These are phyloP conservation scores for Sarocladiaceae sp. DNA, from an alignment of 2,329 filamentous ascomycete species.

Conservation along the genomic window DNA sequence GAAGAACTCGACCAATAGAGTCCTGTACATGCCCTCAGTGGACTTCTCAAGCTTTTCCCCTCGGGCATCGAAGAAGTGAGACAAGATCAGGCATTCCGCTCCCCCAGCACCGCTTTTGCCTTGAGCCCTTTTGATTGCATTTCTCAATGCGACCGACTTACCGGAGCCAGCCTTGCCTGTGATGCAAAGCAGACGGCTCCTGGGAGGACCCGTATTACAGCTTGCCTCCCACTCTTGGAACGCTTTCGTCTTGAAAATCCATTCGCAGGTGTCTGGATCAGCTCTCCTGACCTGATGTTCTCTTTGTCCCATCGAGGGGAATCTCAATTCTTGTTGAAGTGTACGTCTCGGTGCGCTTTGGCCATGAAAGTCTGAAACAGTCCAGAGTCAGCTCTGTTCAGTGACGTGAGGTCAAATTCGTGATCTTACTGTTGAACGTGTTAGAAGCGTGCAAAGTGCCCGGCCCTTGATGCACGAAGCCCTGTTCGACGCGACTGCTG, in stretches of 20 bases:
- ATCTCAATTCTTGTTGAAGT: not conserved
- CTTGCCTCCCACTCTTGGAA: not conserved
- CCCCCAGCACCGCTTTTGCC: too few species aligned
- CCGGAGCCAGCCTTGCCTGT: not conserved
- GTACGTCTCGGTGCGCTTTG: too few species aligned
- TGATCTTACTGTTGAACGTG: too few species aligned
- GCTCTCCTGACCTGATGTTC: not conserved
- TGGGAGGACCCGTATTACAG: not conserved
- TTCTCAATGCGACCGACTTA: not conserved
- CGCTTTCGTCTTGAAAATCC: not conserved
- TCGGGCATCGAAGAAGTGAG: not conserved
- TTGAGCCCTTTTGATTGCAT: not conserved
- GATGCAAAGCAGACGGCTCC: not conserved
- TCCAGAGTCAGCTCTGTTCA: too few species aligned
- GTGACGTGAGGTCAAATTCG: too few species aligned
- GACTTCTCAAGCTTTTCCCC: not conserved
- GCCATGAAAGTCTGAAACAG: too few species aligned
- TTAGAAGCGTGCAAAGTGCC: too few species aligned
- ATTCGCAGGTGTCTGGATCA: not conserved
- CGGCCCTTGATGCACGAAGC: too few species aligned
- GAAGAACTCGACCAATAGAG: not conserved
- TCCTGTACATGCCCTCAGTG: not conserved
- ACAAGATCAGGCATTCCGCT: not conserved
- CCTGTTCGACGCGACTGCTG: too few species aligned
- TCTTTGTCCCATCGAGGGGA: not conserved